Evolutionary conservation across 73 alveolate species (phyloP).

Genomic region (Paraurostyla sp.): DNA sequence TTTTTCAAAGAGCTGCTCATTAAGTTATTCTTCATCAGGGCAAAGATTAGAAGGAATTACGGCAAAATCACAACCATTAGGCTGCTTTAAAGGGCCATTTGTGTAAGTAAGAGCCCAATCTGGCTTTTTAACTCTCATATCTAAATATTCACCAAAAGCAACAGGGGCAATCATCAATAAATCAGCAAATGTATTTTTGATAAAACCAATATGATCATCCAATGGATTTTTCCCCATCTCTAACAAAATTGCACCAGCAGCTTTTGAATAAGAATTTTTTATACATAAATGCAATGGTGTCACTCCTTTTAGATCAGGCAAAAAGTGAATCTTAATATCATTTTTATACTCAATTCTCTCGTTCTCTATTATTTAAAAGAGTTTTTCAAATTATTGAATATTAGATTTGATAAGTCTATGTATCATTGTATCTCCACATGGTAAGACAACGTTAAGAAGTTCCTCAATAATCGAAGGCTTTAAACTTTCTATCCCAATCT

Average conservation of each 20-base stretch:
- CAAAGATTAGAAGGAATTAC: neutral
- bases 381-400: slow-evolving; percentile 1
- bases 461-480: neutral
- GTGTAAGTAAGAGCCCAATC: slow-evolving; percentile 7
- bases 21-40: neutral
- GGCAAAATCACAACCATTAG: neutral
- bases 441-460: neutral
- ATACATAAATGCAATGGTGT: slow-evolving; percentile 30
- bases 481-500: neutral
- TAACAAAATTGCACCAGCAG: neutral
- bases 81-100: neutral
- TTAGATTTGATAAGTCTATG: neutral
- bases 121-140: neutral
- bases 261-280: slow-evolving; percentile 6
- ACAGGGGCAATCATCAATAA: neutral
- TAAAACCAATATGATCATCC: slow-evolving; percentile 36
- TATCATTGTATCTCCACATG: slow-evolving; percentile 35
- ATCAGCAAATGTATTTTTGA: neutral
- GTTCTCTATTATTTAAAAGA: neutral
- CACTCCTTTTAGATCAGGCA: slow-evolving; percentile 2
- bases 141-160: slow-evolving; percentile 36
- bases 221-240: neutral
- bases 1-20: neutral
- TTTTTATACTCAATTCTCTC: neutral
- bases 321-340: neutral